Conservation (phyloP, 495 filamentous ascomycete genomes). For the Cudoniella acicularis region DNA sequence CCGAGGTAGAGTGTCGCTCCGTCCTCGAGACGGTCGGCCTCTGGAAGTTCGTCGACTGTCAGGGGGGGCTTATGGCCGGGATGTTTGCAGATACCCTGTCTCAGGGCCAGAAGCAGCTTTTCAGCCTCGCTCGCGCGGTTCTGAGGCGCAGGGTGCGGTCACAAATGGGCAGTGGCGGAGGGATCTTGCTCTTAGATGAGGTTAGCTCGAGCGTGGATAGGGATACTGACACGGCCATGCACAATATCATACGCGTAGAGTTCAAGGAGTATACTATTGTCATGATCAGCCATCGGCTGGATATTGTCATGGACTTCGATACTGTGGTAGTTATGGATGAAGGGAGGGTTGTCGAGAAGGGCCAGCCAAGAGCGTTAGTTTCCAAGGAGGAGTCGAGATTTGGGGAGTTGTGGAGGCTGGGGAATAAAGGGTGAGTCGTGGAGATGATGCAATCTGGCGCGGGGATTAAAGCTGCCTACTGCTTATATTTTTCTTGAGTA, state of each 20-base stretch:
- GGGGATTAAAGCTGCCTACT: no score
- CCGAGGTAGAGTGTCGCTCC: background rate
- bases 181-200: slow-evolving; percentile 30
- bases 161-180: background rate
- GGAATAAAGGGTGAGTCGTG: no score
- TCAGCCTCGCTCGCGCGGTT: slow-evolving; percentile 59
- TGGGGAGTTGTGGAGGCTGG: background rate
- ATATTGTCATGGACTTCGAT: slow-evolving; percentile 42
- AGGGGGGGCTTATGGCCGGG: slow-evolving; percentile 41
- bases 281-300: slow-evolving; percentile 47
- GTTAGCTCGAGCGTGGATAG: slow-evolving; percentile 41
- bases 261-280: slow-evolving; percentile 49
- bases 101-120: slow-evolving; percentile 60
- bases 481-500: no score
- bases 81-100: slow-evolving; percentile 49
- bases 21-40: slow-evolving; percentile 28
- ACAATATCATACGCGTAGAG: slow-evolving; percentile 50
- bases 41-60: background rate
- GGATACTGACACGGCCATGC: slow-evolving; percentile 54
- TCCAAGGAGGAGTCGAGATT: background rate
- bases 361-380: slow-evolving; percentile 12
- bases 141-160: slow-evolving; percentile 30
- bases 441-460: no score
- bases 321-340: slow-evolving; percentile 40
- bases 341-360: slow-evolving; percentile 30